Conservation (phyloP, 768 basidiomycete genomes). For the Leccinum longicurvipes region DNA sequence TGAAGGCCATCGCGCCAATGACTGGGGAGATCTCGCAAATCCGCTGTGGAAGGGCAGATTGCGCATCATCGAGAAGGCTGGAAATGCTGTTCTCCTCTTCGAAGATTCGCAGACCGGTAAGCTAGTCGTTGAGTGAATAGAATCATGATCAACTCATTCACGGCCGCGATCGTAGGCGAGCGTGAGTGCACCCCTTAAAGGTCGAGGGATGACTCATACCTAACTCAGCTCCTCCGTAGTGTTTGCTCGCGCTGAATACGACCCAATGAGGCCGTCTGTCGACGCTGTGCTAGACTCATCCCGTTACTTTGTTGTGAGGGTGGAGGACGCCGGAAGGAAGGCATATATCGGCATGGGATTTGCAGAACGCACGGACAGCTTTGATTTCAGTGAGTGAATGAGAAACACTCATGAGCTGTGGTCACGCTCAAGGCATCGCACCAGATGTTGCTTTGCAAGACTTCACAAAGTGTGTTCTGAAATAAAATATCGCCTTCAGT, state of each 20-base stretch:
- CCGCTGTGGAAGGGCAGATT: conserved; percentile 93
- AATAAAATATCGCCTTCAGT: not conserved
- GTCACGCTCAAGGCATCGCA: conserved; percentile 6
- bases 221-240: conserved; percentile 41
- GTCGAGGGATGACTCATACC: conserved; percentile 13
- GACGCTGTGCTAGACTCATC: conserved; percentile 96
- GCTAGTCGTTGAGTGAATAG: conserved; percentile 18
- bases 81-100: conserved; percentile 65
- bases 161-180: conserved; percentile 47
- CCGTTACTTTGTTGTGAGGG: conserved; percentile 89
- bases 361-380: conserved; percentile 81
- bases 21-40: conserved; percentile 83
- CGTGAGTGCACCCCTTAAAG: conserved; percentile 41
- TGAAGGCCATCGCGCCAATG: conserved; percentile 87
- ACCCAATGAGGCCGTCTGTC: conserved; percentile 74
- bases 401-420: not conserved
- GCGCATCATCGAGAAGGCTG: conserved; percentile 76
- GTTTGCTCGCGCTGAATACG: conserved; percentile 86
- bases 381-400: conserved; percentile 77
- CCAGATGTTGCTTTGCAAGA: conserved; percentile 83
- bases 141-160: conserved; percentile 3
- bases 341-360: conserved; percentile 96
- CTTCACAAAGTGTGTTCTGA: conserved; percentile 65
- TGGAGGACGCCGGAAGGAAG: conserved; percentile 83
- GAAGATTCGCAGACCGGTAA: conserved; percentile 80